These are phyloP conservation scores for Artemisia annua DNA, from an alignment of 129 eudicot species.

Conservation along the genomic window DNA sequence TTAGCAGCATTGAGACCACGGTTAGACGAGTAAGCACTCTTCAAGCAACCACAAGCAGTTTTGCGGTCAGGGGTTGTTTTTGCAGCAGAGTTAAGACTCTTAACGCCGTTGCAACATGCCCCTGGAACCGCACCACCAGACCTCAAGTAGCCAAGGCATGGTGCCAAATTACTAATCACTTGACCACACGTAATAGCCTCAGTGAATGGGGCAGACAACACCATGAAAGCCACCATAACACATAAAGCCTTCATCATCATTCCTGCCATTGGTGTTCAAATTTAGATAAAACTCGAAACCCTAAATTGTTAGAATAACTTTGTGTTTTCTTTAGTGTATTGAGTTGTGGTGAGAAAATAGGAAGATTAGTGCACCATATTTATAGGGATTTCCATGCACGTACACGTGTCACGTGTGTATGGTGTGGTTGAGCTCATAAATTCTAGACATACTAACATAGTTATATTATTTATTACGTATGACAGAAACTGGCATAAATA, in stretches of 20 bases:
- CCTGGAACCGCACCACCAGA: neutral
- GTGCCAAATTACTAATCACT: conserved; percentile 14
- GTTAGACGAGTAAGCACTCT: conserved; percentile 6
- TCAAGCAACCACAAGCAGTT: conserved; percentile 39
- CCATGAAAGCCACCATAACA: conserved; percentile 30
- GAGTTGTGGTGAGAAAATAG: conserved; percentile 1
- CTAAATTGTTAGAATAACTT: neutral
- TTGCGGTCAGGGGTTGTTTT: conserved; percentile 23
- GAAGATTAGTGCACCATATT: neutral
- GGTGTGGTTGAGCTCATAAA: neutral
- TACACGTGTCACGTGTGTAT: neutral
- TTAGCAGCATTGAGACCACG: conserved; percentile 7
- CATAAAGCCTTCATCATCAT: conserved; percentile 19
- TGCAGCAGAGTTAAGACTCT: conserved; percentile 23
- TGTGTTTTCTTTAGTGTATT: neutral
- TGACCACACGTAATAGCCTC: conserved; percentile 37
- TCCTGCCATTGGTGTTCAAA: neutral
- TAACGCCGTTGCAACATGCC: conserved; percentile 40
- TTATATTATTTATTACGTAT: no score
- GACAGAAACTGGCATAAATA: no score
- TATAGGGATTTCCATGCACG: conserved; percentile 18
- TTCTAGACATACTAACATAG: no score
- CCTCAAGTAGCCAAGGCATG: conserved; percentile 39
- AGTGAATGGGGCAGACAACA: conserved; percentile 26
- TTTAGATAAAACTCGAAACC: neutral